Evolutionary conservation across 495 filamentous ascomycete genomes (phyloP).

Genomic region (Aspergillus incahuasiensis): DNA sequence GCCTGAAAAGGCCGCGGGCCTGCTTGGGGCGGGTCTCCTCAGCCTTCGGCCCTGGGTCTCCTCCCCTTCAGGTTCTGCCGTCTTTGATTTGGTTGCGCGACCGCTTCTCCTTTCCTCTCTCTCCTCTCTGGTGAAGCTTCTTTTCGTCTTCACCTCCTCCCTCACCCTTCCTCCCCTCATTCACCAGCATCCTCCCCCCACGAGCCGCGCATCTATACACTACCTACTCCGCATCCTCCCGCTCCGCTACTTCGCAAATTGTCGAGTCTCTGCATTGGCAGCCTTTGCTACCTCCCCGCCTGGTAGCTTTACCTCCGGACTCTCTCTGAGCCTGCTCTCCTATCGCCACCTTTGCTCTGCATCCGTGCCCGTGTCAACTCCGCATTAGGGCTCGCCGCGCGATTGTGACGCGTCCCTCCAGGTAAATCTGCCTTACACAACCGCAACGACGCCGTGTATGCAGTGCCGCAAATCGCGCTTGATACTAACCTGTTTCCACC

Average conservation of each 20-base stretch:
- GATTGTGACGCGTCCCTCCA: conserved; percentile 24
- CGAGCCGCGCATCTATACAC: conserved; percentile 8
- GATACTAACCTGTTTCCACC: neutral
- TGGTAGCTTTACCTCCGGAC: neutral
- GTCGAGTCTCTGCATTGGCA: neutral
- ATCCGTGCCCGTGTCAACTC: conserved; percentile 15
- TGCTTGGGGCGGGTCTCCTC: neutral
- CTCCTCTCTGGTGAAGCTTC: conserved; percentile 11
- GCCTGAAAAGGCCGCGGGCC: too few relatives aligned
- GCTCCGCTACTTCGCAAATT: conserved; percentile 9
- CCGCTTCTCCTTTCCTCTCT: conserved; percentile 41
- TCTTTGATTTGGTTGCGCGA: conserved; percentile 29
- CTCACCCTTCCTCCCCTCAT: conserved; percentile 21
- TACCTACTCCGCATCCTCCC: conserved; percentile 23
- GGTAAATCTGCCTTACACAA: conserved; percentile 16
- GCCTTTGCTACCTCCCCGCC: neutral
- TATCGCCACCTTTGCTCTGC: conserved; percentile 9
- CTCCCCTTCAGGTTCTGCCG: conserved; percentile 24
- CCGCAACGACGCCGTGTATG: neutral
- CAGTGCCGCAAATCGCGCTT: neutral
- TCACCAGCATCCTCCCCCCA: conserved; percentile 17
- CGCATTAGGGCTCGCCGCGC: conserved; percentile 14
- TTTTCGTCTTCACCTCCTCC: conserved; percentile 1
- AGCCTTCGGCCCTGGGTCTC: conserved; percentile 18
- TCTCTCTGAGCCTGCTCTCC: neutral